Base-by-base conservation (phyloP, 371 early-diverging fungal genomes). In the Phascolomyces articulosus region DNA sequence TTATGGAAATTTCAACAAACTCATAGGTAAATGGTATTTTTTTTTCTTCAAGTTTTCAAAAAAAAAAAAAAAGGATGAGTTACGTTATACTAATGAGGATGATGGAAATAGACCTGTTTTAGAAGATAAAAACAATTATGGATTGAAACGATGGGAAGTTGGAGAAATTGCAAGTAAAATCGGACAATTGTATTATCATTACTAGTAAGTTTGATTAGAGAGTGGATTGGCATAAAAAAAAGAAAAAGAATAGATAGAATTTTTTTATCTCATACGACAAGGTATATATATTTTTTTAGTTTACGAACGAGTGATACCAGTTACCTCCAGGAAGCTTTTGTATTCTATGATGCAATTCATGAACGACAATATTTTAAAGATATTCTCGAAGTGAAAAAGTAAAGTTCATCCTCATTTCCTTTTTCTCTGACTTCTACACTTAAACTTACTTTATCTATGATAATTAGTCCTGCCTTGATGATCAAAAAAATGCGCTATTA, bases 91-190 rank as follows among this genome's bases (percentile, higher is more conserved):
- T 15, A 44, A 55, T 41, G 48, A 24, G n/a, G n/a, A n/a, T n/a
- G n/a, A 11, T 8, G 15, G 40, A 41, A 58, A 58, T 56, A 92
- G 96, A 48, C 73, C 88, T 16, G 77, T 94, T 0, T 74, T 97
- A 31, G 98, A 96, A 72, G 90, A 93, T 71, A 87, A 91, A 44
- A 91, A 88, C 34, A 87, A 91, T 58, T 96, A 97, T 74, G 97
- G 96, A 2, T 75, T 98, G 56, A 96, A 96, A 70, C 89, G 99
- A 13, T 96, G 94, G 92, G 98, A 98, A 73, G 95, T 98, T 60
- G 99, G 99, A 28, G 99, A 98, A 69, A 94, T 97, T 55, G 97
- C 98, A 4, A 95, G 96, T 56, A 98, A 98, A 71, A 97, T 98
- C 67, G 99, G 97, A 4, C 99, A 94, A 64, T 82, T 94, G 15